Base-by-base conservation (phyloP, 345 rosid species). In the Eutrema japonicum region DNA sequence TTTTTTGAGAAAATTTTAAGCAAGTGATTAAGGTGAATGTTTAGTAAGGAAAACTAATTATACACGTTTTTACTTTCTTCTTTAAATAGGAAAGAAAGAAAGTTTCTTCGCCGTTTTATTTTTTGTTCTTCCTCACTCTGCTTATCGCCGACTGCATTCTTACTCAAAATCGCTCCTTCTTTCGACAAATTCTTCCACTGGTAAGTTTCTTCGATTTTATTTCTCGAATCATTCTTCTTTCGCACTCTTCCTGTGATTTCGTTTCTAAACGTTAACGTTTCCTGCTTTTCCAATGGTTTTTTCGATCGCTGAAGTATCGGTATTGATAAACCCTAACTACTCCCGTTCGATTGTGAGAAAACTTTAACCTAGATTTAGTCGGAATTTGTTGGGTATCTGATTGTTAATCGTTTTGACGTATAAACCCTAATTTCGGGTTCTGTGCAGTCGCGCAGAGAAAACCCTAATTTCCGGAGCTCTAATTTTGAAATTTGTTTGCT, bases 401-500 rank as follows among this genome's bases (percentile, higher is more conserved):
- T 62, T 22, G 13, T 42, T 32, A 8, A 18, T 63, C 1, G 64
- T 2, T 64, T 72, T 32, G 55, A 63, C 4, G 57, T 29, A 60
- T 7, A 66, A 59, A 32, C 62, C 68, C 69, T 62, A 52, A 50
- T 60, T 61, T 4, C 4, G 18, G 10, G 38, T 46, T 32, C 48
- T 58, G 48, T 47, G 29, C 3, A 4, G 16, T 51, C 12, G 37
- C 36, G 2, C 0, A 35, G 36, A 35, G 4, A 64, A 22, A 63
- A 54, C 70, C 40, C 56, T 64, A 54, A 73, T 64, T 65, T 65
- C 26, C 4, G 12, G 6, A 10, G 1, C 1, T 63, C 27, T 48
- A n/a, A 6, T 42, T 22, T n/a, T 42, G 51, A 43, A 29, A 7
- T 3, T 54, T 1, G 10, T 54, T 43, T 14, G 29, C 7, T 52